These are phyloP conservation scores for Pholiota microspora DNA, from an alignment of 768 basidiomycete species.

Conservation along the genomic window DNA sequence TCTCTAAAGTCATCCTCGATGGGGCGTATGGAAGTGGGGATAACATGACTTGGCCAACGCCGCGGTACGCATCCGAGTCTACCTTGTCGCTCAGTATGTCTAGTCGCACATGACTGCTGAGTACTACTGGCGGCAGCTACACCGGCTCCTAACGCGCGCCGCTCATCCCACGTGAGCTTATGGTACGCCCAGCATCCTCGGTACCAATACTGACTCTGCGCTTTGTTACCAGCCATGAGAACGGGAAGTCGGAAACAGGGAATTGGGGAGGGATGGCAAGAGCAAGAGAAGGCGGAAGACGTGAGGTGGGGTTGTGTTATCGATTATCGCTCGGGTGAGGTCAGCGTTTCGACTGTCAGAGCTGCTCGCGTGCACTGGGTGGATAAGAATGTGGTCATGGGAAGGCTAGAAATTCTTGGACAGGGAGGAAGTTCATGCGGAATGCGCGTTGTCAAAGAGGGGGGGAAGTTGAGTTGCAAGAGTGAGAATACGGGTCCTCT, in stretches of 20 bases:
- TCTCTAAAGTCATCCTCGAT: too few relatives aligned
- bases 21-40: too few relatives aligned
- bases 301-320: background rate
- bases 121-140: background rate
- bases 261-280: background rate
- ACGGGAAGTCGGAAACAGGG: background rate
- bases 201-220: background rate
- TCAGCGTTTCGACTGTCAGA: too few relatives aligned
- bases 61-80: too few relatives aligned
- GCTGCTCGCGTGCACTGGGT: too few relatives aligned
- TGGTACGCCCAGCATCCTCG: background rate
- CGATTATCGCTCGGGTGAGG: too few relatives aligned
- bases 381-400: too few relatives aligned
- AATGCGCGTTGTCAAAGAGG: too few relatives aligned
- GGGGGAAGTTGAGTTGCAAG: background rate
- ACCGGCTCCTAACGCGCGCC: background rate
- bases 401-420: too few relatives aligned
- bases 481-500: background rate
- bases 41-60: too few relatives aligned
- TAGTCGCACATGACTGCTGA: background rate
- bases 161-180: background rate
- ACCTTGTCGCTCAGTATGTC: too few relatives aligned
- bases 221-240: background rate
- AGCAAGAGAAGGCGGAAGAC: background rate
- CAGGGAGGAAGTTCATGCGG: too few relatives aligned